Evolutionary conservation across 2,329 filamentous ascomycete genomes (phyloP).

Genomic region (Scorias spongiosa): DNA sequence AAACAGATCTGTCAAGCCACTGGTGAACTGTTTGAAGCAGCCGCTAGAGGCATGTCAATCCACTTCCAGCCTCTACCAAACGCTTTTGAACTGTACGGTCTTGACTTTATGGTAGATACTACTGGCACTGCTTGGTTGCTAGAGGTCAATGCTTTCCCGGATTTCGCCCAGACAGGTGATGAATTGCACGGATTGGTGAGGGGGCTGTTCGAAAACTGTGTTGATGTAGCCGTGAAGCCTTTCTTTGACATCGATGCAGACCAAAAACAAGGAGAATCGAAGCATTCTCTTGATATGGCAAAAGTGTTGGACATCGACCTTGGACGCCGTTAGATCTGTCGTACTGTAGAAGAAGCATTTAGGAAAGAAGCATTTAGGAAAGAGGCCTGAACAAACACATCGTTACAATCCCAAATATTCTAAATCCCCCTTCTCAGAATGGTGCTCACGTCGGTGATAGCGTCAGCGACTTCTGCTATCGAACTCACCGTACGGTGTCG

Average conservation of each 20-base stretch:
- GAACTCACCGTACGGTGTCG: too few relatives aligned
- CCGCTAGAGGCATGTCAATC: constrained; percentile 65
- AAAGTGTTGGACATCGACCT: constrained; percentile 32
- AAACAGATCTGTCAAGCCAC: constrained; percentile 59
- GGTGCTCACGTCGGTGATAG: too few relatives aligned
- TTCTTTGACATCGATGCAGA: constrained; percentile 43
- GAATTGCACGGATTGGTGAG: constrained; percentile 57
- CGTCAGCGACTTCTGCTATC: too few relatives aligned
- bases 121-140: constrained; percentile 55
- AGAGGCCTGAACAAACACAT: too few relatives aligned
- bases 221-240: constrained; percentile 48
- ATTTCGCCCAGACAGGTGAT: constrained; percentile 81
- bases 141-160: constrained; percentile 91
- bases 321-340: constrained; percentile 19
- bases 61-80: constrained; percentile 86
- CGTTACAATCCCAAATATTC: too few relatives aligned
- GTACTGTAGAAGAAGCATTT: too few relatives aligned
- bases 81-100: constrained; percentile 79
- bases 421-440: too few relatives aligned
- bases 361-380: too few relatives aligned
- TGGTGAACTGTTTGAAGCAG: constrained; percentile 71
- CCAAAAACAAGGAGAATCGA: constrained; percentile 2
- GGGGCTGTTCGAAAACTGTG: constrained; percentile 60
- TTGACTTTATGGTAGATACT: constrained; percentile 75
- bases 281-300: constrained; percentile 19